Conservation (phyloP, 2,329 filamentous ascomycete species). For the Phialemoniopsis sp. region DNA sequence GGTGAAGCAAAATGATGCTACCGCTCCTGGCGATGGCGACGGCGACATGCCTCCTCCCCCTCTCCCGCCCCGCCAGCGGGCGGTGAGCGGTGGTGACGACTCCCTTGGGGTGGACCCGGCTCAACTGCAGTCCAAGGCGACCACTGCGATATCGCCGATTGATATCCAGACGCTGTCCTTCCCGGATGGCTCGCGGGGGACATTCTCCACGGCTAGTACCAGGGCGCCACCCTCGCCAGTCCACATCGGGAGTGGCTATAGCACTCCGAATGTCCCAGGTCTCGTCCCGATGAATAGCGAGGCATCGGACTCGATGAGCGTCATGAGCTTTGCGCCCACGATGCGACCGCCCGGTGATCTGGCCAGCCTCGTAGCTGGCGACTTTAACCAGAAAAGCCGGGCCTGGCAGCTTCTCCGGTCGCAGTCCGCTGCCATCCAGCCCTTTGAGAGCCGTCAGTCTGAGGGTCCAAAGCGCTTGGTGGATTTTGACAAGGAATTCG, state of each 20-base stretch:
- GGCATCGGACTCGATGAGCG: slow-evolving; percentile 59
- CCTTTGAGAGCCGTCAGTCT: slow-evolving; percentile 50
- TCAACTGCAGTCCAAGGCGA: slow-evolving; percentile 59
- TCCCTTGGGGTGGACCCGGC: slow-evolving; percentile 8
- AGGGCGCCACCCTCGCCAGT: slow-evolving; percentile 7
- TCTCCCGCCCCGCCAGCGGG: slow-evolving; percentile 47
- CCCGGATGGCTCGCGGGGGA: slow-evolving; percentile 64
- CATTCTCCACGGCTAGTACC: slow-evolving; percentile 38
- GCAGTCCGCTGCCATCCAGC: slow-evolving; percentile 54
- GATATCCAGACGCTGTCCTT: slow-evolving; percentile 76
- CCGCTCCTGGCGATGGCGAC: slow-evolving; percentile 13
- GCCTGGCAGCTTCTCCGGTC: slow-evolving; percentile 65
- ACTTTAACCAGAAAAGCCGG: slow-evolving; percentile 60
- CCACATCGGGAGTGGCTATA: too few relatives aligned
- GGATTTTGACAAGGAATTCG: slow-evolving; percentile 75
- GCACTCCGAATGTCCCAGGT: slow-evolving; percentile 1
- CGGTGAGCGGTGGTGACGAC: slow-evolving; percentile 3
- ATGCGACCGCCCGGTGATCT: slow-evolving; percentile 64
- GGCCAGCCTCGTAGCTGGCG: slow-evolving; percentile 76
- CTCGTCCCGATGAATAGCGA: slow-evolving; percentile 31
- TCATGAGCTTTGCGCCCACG: slow-evolving; percentile 63
- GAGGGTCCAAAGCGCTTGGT: slow-evolving; percentile 47
- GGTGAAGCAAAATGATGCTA: slow-evolving; percentile 18
- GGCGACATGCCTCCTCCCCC: slow-evolving; percentile 47
- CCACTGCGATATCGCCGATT: slow-evolving; percentile 78